Evolutionary conservation across 345 rosid genomes (phyloP).

Genomic region (Abelmoschus esculentus): DNA sequence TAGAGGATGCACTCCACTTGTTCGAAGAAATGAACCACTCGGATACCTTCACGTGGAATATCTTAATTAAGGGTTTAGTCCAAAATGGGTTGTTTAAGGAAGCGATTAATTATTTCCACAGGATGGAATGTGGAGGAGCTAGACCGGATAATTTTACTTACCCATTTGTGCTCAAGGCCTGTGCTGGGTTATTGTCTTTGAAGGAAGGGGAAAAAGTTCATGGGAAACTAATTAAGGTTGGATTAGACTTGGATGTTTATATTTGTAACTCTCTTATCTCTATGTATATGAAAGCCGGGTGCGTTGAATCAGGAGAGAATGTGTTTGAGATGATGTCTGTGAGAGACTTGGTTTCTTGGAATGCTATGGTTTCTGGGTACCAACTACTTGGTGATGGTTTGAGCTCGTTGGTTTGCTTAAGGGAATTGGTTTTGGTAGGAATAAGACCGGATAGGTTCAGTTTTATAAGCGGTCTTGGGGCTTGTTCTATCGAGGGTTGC

Average conservation of each 20-base stretch:
- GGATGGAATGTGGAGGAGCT: conserved; percentile 46
- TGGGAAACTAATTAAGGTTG: conserved; percentile 44
- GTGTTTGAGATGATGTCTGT: conserved; percentile 59
- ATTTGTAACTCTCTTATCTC: conserved; percentile 57
- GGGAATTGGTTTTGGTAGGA: conserved; percentile 38
- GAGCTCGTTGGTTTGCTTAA: conserved; percentile 33
- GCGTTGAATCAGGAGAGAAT: conserved; percentile 39
- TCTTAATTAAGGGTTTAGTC: conserved; percentile 54
- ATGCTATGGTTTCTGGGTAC: conserved; percentile 64
- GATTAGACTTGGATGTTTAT: conserved; percentile 52
- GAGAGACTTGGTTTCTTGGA: conserved; percentile 77
- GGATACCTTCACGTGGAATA: conserved; percentile 52
- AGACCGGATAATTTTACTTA: conserved; percentile 46
- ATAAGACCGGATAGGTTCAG: conserved; percentile 44
- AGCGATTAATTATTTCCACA: conserved; percentile 31
- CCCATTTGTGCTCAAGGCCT: conserved; percentile 69
- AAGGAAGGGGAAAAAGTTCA: conserved; percentile 47
- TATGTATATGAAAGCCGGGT: conserved; percentile 49
- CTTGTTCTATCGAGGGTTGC: conserved; percentile 36
- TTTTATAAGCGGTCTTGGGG: conserved; percentile 47
- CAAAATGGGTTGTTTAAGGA: conserved; percentile 37
- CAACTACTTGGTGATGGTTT: conserved; percentile 40
- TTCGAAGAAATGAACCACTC: conserved; percentile 54
- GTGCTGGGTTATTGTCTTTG: conserved; percentile 30
- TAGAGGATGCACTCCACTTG: conserved; percentile 51